Evolutionary conservation across 1,139 yeast species (phyloP), one percentile per base, ranked within the genome.

Genomic region (Candida sp.): DNA sequence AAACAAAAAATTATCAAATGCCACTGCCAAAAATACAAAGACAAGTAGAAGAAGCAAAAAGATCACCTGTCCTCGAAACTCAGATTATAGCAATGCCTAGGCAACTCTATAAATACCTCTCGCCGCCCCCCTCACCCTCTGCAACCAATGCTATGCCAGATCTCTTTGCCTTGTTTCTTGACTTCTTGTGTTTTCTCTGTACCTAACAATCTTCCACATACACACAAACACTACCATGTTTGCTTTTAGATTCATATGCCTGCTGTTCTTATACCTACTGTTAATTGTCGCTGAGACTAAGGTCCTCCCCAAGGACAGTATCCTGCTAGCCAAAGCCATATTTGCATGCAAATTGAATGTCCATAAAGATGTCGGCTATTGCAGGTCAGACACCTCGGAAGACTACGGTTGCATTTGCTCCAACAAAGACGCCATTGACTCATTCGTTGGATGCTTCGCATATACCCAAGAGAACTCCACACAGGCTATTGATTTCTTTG

Each of bases 401-500:
- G 50, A 50, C 22, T 30, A 42, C 30, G 50, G 47, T 12, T 59
- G 61, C 47, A 40, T 47, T 12, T 60, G 63, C 49, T 27, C 44
- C n/a, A 50, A 57, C 34, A 43, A 45, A 31, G 52, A 54, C 49
- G 59, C 58, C 1, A 40, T 56, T 27, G 57, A 58, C 11, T 53
- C 61, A 26, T 46, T 58, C 27, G 57, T 58, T 37, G 65, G 63
- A 17, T 61, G 65, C 44, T 50, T 42, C 28, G 48, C 48, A 5
- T 48, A 33, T 35, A 12, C 34, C 4, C 44, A 49, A n/a, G 46
- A 38, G 8, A 44, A 45, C 12, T 32, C 54, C 3, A 42, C 51
- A 6, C 46, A 39, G 3, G 47, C 48, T 5, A 42, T 55, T 12
- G 35, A 50, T 5, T 41, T 37, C 22, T 48, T 55, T 33, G 49